A percentile compares a stretch with the other conserved stretches of the same genome.
These are phyloP conservation scores for Kluyveromyces wickerhamii DNA, from an alignment of 805 yeast species.

Conservation along the genomic window DNA sequence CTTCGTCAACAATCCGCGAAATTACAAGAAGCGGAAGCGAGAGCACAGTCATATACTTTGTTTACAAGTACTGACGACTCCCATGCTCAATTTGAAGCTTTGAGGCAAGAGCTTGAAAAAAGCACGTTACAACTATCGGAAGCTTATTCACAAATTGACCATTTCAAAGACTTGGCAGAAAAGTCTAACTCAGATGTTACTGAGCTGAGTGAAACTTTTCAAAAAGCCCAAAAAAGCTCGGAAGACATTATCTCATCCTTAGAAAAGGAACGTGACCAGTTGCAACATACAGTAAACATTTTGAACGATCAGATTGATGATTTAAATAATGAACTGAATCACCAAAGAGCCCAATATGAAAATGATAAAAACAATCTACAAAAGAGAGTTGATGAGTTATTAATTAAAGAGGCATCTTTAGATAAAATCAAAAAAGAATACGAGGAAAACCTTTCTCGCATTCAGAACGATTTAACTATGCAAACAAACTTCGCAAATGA, in stretches of 20 bases:
- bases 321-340: slow-evolving; percentile 27
- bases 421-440: slow-evolving; percentile 18
- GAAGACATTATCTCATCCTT: slow-evolving; percentile 12
- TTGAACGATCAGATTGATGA: slow-evolving; percentile 27
- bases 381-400: slow-evolving; percentile 26
- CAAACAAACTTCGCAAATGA: slow-evolving; percentile 42
- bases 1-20: slow-evolving; percentile 16
- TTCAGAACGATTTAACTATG: slow-evolving; percentile 32
- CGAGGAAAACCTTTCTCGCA: slow-evolving; percentile 24
- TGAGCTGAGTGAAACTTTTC: slow-evolving; percentile 48
- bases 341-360: slow-evolving; percentile 23
- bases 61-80: slow-evolving; percentile 20
- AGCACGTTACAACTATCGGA: slow-evolving; percentile 47
- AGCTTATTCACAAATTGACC: slow-evolving; percentile 50
- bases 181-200: slow-evolving; percentile 61
- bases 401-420: slow-evolving; percentile 20
- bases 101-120: slow-evolving; percentile 36
- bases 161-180: slow-evolving; percentile 52
- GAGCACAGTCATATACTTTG: slow-evolving; percentile 26
- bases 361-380: slow-evolving; percentile 17
- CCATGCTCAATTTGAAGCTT: slow-evolving; percentile 21
- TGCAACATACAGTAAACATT: slow-evolving; percentile 17
- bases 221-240: slow-evolving; percentile 31
- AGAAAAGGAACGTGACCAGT: slow-evolving; percentile 15
- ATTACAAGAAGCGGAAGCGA: slow-evolving; percentile 22